phyloP scores from a whole-genome alignment of 1,139 yeast species.

The Pneumocystis oryctolagi region DNA sequence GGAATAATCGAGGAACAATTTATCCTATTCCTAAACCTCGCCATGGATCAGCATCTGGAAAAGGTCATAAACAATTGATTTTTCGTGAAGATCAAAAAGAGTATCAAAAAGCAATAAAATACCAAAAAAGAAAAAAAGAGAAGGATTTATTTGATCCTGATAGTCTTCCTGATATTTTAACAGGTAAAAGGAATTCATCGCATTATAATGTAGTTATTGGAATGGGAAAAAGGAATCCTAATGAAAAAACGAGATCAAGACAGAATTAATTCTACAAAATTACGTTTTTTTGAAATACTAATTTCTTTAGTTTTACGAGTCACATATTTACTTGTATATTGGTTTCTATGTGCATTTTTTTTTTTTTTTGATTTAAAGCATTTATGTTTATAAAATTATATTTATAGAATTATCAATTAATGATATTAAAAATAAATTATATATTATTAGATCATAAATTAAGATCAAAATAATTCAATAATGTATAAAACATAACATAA shows the following conservation, averaged over 20 bases:
- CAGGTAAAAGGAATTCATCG: conserved; percentile 7
- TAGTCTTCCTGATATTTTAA: conserved; percentile 10
- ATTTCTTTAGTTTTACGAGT: neutral
- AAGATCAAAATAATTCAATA: no score
- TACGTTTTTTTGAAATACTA: neutral
- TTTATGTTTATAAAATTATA: neutral
- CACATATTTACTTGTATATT: neutral
- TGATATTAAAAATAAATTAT: no score
- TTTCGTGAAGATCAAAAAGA: conserved; percentile 81
- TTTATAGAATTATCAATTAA: neutral
- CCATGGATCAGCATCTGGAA: conserved; percentile 11
- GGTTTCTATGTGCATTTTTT: neutral
- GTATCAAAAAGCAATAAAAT: conserved; percentile 49
- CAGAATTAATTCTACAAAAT: neutral
- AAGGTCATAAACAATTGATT: conserved; percentile 10
- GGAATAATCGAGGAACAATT: conserved; percentile 80
- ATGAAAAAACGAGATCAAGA: neutral
- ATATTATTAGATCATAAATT: no score
- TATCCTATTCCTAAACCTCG: conserved; percentile 46
- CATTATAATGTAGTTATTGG: conserved; percentile 2
- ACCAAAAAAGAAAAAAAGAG: conserved; percentile 8
- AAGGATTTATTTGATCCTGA: conserved; percentile 12
- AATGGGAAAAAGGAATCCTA: conserved; percentile 7
- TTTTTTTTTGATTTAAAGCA: neutral
- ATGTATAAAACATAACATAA: neutral